Conservation (phyloP, 768 basidiomycete species). For the Tricholoma saponaceum region DNA sequence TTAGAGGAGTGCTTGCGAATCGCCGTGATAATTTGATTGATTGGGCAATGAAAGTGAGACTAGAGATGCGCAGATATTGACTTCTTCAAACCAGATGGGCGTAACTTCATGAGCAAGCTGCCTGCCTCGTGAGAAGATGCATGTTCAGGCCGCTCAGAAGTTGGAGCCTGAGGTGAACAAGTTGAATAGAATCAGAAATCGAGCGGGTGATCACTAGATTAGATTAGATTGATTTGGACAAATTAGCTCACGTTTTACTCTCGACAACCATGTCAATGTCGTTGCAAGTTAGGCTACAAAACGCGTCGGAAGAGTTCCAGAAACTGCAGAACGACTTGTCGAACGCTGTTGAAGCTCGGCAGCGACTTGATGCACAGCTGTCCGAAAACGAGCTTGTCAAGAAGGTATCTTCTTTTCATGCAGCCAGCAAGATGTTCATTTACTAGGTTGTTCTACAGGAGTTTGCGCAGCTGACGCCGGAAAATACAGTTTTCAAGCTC, state of each 20-base stretch:
- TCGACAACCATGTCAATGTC: constrained; percentile 42
- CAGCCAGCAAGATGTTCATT: not conserved
- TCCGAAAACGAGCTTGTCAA: constrained; percentile 91
- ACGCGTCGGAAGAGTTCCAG: constrained; percentile 70
- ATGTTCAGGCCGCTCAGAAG: too few relatives aligned
- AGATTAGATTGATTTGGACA: not conserved
- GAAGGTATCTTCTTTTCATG: constrained; percentile 48
- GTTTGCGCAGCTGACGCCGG: constrained; percentile 66
- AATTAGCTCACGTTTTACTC: not conserved
- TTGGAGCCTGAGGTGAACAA: too few relatives aligned
- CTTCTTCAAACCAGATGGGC: not conserved
- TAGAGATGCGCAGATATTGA: not conserved
- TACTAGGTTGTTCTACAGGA: constrained; percentile 51
- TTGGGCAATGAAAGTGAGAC: not conserved
- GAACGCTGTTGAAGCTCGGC: constrained; percentile 71
- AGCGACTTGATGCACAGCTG: constrained; percentile 85
- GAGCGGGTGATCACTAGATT: too few relatives aligned
- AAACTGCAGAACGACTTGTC: constrained; percentile 76
- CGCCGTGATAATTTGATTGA: too few relatives aligned
- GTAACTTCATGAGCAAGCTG: not conserved
- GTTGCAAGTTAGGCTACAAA: constrained; percentile 58
- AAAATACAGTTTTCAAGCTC: constrained; percentile 85
- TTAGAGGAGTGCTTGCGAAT: not conserved
- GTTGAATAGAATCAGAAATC: too few relatives aligned
- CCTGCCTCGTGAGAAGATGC: not conserved